Base-by-base conservation (phyloP, 2,329 filamentous ascomycete genomes). In the Cladosporium sp. region DNA sequence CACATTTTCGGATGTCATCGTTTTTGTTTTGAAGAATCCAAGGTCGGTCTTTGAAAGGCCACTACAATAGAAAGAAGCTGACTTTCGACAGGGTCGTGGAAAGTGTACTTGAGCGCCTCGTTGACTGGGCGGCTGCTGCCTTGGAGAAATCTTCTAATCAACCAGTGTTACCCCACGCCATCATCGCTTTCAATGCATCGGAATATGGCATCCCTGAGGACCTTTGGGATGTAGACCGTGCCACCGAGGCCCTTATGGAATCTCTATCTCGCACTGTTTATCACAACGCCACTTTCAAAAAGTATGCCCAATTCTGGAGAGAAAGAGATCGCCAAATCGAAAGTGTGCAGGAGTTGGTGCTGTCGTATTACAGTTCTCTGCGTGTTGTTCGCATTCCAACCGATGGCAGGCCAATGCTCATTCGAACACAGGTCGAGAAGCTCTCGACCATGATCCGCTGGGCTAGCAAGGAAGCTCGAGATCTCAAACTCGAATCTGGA, bases 131-230 rank as follows among this genome's bases (percentile, higher is more conserved):
- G 5, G 64, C 66, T 4, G 68, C 73, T 2, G 71, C 73, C 1
- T 62, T 79, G 6, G 75, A 79, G 53, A 75, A 69, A 49, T 76
- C 74, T 0, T 65, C 72, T 15, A 79, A 80, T 51, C 77, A 80
- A 52, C 76, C 77, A 0, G 67, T 71, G 3, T 67, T 80, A 6
- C 77, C 78, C 2, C 74, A 78, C 55, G 74, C 71, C 1, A 70
- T 80, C 45, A 72, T 80, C 39, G 74, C 72, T 0, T 66, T 80
- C 29, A 80, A 80, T 58, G 71, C 70, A 1, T 67, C 70, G 0
- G 69, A 76, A 7, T 57, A 62, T 37, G 63, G 64, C 34, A 63
- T 72, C 3, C 63, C 72, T 29, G 61, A 64, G n/a, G 56, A 63
- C 7, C 64, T 70, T 40, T 80, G 76, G 76, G 68, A 77, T 53